Conservation (phyloP, 257 asterid genomes). For the Henckelia pumila region DNA sequence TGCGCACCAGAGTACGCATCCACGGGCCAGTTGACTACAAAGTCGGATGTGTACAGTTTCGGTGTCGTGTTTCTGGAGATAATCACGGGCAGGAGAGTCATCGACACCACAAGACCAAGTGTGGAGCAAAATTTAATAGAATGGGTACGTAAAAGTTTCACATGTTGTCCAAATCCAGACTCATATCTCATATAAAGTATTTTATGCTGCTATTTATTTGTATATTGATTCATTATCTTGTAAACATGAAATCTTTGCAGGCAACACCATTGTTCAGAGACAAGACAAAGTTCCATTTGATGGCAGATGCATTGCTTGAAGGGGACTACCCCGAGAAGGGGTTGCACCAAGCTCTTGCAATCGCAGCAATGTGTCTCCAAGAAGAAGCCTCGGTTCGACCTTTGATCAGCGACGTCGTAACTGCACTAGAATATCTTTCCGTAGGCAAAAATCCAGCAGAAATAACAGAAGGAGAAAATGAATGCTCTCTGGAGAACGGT, state of each 20-base stretch:
- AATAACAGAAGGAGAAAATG: neutral
- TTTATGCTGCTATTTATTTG: neutral
- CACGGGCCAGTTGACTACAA: constrained; percentile 39
- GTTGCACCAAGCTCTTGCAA: constrained; percentile 57
- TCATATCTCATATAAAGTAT: too few relatives aligned
- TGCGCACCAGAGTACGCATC: constrained; percentile 64
- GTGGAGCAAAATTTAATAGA: constrained; percentile 44
- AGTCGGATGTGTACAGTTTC: constrained; percentile 59
- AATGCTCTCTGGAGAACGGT: neutral
- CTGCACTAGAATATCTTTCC: constrained; percentile 40
- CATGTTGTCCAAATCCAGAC: neutral
- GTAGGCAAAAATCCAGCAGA: constrained; percentile 1
- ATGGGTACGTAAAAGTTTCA: constrained; percentile 43
- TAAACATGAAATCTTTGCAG: constrained; percentile 26
- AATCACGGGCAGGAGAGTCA: constrained; percentile 52
- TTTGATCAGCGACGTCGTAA: constrained; percentile 47
- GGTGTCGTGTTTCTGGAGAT: constrained; percentile 61
- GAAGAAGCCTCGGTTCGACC: constrained; percentile 62
- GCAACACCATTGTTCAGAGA: constrained; percentile 59
- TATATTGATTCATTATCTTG: neutral
- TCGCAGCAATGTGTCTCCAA: constrained; percentile 69
- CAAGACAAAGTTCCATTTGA: constrained; percentile 44
- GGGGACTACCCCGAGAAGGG: constrained; percentile 49
- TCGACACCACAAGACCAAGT: constrained; percentile 46
- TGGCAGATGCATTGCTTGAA: constrained; percentile 49